These are phyloP conservation scores for Globisporangium parvum DNA, from an alignment of 352 stramenopile genomes.

Conservation along the genomic window DNA sequence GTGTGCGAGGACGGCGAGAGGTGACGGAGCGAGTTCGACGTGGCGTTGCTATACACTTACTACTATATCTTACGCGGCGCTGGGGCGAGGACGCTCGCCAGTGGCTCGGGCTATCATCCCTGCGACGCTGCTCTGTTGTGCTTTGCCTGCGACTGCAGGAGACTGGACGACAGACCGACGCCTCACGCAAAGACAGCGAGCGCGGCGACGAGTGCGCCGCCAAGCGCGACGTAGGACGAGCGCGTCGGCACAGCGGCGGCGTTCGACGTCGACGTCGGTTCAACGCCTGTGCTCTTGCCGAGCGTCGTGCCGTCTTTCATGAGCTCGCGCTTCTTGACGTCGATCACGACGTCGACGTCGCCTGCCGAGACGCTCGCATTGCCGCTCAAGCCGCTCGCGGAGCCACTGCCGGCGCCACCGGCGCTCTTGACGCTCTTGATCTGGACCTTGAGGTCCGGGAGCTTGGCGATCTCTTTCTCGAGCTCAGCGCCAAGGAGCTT, in stretches of 20 bases:
- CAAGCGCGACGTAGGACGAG: constrained; percentile 5
- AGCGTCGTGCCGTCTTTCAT: constrained; percentile 18
- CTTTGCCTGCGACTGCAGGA: too few species aligned
- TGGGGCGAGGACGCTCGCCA: not conserved
- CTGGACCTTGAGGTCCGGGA: constrained; percentile 21
- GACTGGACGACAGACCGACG: not conserved
- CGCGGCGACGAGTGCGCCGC: constrained; percentile 3
- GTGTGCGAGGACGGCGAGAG: not conserved
- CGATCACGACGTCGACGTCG: constrained; percentile 32
- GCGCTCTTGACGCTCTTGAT: constrained; percentile 16
- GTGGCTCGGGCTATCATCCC: too few species aligned
- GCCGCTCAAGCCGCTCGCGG: not conserved
- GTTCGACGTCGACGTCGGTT: constrained; percentile 1
- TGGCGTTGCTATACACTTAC: not conserved
- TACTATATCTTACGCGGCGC: not conserved
- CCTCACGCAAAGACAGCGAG: constrained; percentile 3
- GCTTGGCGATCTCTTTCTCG: constrained; percentile 16
- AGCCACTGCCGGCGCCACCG: not conserved
- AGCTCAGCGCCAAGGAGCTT: constrained; percentile 11
- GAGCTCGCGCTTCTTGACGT: constrained; percentile 39
- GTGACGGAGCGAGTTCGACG: not conserved
- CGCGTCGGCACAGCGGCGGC: not conserved
- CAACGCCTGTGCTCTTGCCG: constrained; percentile 6
- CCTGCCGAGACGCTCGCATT: not conserved
- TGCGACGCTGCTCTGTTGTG: too few species aligned